phyloP scores from a whole-genome alignment of 257 asterid genomes.

The Penstemon barbatus region DNA sequence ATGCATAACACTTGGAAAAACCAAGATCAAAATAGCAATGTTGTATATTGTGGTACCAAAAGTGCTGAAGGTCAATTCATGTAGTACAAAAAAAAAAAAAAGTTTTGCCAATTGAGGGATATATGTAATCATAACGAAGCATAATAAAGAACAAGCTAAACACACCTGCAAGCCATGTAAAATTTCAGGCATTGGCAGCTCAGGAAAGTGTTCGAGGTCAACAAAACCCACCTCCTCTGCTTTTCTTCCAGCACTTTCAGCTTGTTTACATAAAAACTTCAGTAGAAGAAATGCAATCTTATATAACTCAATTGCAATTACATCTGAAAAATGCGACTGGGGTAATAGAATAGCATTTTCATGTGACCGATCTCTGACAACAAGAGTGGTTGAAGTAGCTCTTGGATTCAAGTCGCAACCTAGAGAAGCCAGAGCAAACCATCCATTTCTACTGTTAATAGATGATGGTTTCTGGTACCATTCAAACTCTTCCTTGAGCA shows the following conservation, averaged over 20 bases:
- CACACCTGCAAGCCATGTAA: constrained; percentile 84
- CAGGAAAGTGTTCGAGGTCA: constrained; percentile 84
- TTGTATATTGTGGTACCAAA: no score
- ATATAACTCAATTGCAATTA: constrained; percentile 69
- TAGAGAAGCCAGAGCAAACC: constrained; percentile 85
- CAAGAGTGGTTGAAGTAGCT: constrained; percentile 45
- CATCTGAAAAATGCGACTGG: constrained; percentile 70
- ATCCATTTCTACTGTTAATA: constrained; percentile 76
- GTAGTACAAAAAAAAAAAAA: no score
- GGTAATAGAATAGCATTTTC: constrained; percentile 34
- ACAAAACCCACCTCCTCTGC: constrained; percentile 91
- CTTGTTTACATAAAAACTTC: constrained; percentile 79
- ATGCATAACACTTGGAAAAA: no score
- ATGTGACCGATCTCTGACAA: constrained; percentile 53
- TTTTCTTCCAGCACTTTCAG: constrained; percentile 71
- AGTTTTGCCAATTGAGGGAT: no score
- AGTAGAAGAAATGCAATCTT: constrained; percentile 70
- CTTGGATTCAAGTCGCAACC: constrained; percentile 63
- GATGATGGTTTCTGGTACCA: constrained; percentile 65
- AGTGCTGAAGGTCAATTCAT: no score
- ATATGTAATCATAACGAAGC: not conserved
- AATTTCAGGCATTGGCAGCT: constrained; percentile 96
- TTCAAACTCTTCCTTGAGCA: constrained; percentile 75
- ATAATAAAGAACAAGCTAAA: constrained; percentile 3
- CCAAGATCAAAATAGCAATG: no score